Evolutionary conservation across 805 yeast species (phyloP).

Genomic region (Metschnikowia similis): DNA sequence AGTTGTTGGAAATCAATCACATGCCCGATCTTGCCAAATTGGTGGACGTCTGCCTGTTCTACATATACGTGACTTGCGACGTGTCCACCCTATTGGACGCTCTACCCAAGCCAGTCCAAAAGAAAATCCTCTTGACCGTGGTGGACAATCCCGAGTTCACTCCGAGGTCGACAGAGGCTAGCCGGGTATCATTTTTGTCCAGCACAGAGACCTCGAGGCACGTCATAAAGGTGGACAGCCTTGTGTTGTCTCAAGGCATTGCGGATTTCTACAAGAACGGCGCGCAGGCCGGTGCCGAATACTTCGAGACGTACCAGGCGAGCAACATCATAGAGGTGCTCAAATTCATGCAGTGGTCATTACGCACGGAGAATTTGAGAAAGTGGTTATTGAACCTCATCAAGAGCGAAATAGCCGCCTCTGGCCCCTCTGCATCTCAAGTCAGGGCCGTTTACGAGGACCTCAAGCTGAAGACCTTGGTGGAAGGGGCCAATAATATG

Average conservation of each 20-base stretch:
- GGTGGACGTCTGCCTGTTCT: constrained; percentile 20
- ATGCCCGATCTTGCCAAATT: constrained; percentile 10
- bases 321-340: constrained; percentile 34
- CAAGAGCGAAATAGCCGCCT: constrained; percentile 10
- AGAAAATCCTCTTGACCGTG: constrained; percentile 29
- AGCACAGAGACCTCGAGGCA: constrained; percentile 17
- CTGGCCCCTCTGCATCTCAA: constrained; percentile 14
- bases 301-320: constrained; percentile 24
- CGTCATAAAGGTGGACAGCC: constrained; percentile 31
- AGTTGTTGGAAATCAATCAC: constrained; percentile 22
- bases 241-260: constrained; percentile 26
- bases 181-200: constrained; percentile 21
- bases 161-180: constrained; percentile 30
- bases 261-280: constrained; percentile 25
- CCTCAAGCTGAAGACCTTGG: constrained; percentile 22
- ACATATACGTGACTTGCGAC: constrained; percentile 21
- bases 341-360: constrained; percentile 28
- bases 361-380: constrained; percentile 22
- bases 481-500: constrained; percentile 25
- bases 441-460: constrained; percentile 18
- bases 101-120: constrained; percentile 15
- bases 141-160: constrained; percentile 37
- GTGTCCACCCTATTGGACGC: constrained; percentile 13
- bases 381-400: constrained; percentile 20
- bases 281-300: constrained; percentile 28